Evolutionary conservation across 805 yeast genomes (phyloP).

Genomic region (Phaffomyces thermotolerans): DNA sequence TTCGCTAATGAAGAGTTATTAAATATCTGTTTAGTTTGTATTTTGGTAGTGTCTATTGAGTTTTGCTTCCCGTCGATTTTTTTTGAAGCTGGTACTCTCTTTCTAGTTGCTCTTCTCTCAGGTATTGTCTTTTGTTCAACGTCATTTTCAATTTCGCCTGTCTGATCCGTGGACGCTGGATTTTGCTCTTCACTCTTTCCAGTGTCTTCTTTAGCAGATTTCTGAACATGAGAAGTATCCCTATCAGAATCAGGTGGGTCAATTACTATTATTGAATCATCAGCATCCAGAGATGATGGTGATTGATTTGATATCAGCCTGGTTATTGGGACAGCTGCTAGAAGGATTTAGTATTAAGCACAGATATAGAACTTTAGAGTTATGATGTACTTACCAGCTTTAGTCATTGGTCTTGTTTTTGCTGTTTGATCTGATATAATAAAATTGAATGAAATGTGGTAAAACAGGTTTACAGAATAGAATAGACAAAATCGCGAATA

Average conservation of each 20-base stretch:
- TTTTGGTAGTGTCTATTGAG: too few relatives aligned
- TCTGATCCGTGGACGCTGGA: neutral
- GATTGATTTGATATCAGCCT: neutral
- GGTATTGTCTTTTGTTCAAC: neutral
- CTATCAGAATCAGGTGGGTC: neutral
- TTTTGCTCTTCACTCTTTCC: neutral
- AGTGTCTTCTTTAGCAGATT: neutral
- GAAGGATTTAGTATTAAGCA: neutral
- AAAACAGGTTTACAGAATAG: too few relatives aligned
- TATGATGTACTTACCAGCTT: neutral
- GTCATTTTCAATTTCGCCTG: neutral
- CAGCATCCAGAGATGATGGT: neutral
- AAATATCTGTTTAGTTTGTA: too few relatives aligned
- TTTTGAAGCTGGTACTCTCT: neutral
- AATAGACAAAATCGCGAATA: neutral
- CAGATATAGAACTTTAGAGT: too few relatives aligned
- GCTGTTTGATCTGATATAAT: too few relatives aligned
- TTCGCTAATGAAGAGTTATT: neutral
- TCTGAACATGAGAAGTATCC: neutral
- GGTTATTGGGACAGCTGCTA: neutral
- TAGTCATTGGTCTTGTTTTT: neutral
- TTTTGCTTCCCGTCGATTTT: too few relatives aligned
- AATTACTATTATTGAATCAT: neutral
- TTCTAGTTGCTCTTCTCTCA: neutral
- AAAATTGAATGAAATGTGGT: too few relatives aligned